Conservation (phyloP, 1,284 basidiomycete species). For the Cystobasidiaceae sp. region DNA sequence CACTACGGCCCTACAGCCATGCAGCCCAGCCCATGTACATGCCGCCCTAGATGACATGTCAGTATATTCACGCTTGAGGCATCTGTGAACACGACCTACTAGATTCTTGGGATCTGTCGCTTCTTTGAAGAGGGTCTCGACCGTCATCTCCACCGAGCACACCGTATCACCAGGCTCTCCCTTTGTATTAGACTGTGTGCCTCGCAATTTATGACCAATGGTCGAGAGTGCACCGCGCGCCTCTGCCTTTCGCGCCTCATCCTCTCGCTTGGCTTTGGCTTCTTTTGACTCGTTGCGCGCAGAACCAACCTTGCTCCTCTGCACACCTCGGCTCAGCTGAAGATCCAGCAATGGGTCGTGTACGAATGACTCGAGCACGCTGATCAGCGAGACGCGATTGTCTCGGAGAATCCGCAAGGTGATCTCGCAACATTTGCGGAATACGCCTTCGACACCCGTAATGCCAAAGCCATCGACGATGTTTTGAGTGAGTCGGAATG, state of each 20-base stretch:
- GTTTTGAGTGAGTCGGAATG: slow-evolving; percentile 94
- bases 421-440: slow-evolving; percentile 87
- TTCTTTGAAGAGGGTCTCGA: slow-evolving; percentile 82
- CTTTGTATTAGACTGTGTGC: slow-evolving; percentile 56
- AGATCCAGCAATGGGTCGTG: slow-evolving; percentile 97
- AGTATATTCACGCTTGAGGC: neutral
- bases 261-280: slow-evolving; percentile 44
- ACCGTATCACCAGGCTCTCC: slow-evolving; percentile 59
- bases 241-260: slow-evolving; percentile 45
- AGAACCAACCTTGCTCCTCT: neutral
- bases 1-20: too few relatives aligned
- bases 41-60: slow-evolving; percentile 1
- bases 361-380: slow-evolving; percentile 92
- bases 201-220: slow-evolving; percentile 77
- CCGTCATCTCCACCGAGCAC: slow-evolving; percentile 74
- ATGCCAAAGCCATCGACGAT: slow-evolving; percentile 89
- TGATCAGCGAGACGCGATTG: slow-evolving; percentile 92
- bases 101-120: slow-evolving; percentile 69
- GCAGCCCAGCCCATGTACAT: slow-evolving; percentile 3
- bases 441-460: slow-evolving; percentile 89
- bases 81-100: slow-evolving; percentile 50
- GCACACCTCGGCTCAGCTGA: slow-evolving; percentile 60
- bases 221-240: slow-evolving; percentile 70
- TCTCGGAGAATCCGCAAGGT: slow-evolving; percentile 80
- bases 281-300: slow-evolving; percentile 19